A percentile compares a stretch with the other conserved stretches of the same genome.
Evolutionary conservation across 2,329 filamentous ascomycete species (phyloP).

Genomic region (Fusarium multiceps): DNA sequence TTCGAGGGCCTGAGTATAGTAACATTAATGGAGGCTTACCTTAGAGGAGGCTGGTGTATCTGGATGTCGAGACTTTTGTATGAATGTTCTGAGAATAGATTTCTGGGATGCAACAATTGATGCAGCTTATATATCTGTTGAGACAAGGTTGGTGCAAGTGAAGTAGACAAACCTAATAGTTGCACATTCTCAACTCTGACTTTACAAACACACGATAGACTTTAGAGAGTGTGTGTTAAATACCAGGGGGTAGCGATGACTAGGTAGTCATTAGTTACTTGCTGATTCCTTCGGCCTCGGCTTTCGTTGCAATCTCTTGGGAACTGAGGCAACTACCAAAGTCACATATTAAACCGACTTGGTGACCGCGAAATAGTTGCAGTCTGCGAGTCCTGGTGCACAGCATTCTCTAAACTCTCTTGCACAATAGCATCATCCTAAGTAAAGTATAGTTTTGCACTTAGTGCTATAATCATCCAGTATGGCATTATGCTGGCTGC

Average conservation of each 20-base stretch:
- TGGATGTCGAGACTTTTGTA: background rate
- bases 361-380: background rate
- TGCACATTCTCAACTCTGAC: background rate
- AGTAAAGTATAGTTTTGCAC: background rate
- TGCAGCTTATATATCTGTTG: background rate
- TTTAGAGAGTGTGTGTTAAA: background rate
- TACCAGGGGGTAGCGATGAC: background rate
- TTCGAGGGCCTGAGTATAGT: background rate
- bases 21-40: background rate
- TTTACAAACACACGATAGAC: background rate
- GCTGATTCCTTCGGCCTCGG: background rate
- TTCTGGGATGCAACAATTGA: background rate
- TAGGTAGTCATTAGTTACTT: background rate
- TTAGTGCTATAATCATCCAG: background rate
- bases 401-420: background rate
- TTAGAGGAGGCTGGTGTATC: background rate
- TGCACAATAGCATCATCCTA: background rate
- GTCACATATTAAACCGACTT: background rate
- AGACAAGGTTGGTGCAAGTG: background rate
- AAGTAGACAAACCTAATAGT: background rate
- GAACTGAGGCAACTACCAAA: background rate
- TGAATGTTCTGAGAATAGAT: background rate
- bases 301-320: background rate
- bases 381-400: too few relatives aligned
- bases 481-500: background rate